Percentiles rank a stretch among this genome's conserved stretches.
Conservation (phyloP, 495 filamentous ascomycete genomes). For the Astrothelium macrocarpum region DNA sequence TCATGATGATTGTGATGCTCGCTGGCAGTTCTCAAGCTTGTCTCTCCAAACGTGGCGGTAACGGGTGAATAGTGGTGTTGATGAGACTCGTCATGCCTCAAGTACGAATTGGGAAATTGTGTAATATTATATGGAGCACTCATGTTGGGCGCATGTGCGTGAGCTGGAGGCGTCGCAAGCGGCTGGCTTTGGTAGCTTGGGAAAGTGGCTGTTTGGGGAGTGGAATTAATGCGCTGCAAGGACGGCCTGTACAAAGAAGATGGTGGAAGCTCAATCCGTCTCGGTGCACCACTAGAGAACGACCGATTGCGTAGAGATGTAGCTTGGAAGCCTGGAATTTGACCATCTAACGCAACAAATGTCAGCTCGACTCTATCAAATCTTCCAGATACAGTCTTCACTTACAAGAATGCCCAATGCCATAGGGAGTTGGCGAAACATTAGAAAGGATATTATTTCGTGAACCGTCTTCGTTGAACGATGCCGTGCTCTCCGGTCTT, state of each 20-base stretch:
- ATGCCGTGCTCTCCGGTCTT: background rate
- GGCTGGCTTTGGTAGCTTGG: constrained; percentile 27
- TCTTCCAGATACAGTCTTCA: background rate
- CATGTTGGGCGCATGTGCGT: constrained; percentile 22
- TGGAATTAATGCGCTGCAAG: constrained; percentile 15
- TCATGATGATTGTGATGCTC: background rate
- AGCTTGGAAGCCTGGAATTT: constrained; percentile 28
- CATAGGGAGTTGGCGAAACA: constrained; percentile 24
- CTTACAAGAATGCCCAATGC: constrained; percentile 34
- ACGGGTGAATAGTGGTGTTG: constrained; percentile 21
- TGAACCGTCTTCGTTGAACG: constrained; percentile 12
- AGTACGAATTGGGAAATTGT: constrained; percentile 25
- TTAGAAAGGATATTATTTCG: constrained; percentile 16
- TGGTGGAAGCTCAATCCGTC: constrained; percentile 23
- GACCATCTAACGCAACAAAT: background rate
- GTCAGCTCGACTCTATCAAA: background rate
- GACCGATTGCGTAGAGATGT: constrained; percentile 25
- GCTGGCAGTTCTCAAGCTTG: background rate
- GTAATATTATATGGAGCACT: constrained; percentile 29
- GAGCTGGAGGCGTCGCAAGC: constrained; percentile 21
- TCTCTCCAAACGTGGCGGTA: constrained; percentile 18
- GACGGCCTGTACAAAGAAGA: constrained; percentile 1
- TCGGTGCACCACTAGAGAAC: constrained; percentile 24
- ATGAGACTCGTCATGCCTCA: constrained; percentile 22
- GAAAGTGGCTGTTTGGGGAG: constrained; percentile 27